Base-by-base conservation (phyloP, 108 stramenopile genomes). In the Craspedostauros australis region DNA sequence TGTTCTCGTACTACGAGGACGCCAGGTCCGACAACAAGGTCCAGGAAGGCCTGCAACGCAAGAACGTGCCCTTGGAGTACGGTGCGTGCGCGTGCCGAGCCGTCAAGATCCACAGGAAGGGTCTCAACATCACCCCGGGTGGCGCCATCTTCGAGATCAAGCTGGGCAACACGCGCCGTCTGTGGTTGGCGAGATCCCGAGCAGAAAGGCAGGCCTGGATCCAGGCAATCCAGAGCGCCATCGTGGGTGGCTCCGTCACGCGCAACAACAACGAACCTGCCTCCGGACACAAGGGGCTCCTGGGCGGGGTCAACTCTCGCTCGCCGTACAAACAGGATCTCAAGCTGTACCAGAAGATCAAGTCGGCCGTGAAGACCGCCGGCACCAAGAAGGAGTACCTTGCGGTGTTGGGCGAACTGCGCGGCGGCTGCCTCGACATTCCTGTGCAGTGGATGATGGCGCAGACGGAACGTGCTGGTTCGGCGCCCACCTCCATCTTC, bases 401-500 rank as follows among this genome's bases (percentile, higher is more conserved):
- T 40, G 32, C 48, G 4, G 79, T 63, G 0, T 34, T 91, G n/a
- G 27, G 37, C 41, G 52, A 62, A 15, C 20, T 75, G 2, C 27
- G 61, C 16, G 38, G 52, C 23, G 44, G 70, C 26, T 39, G 70
- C 24, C 65, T 87, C 3, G 75, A 68, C 31, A 68, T 91, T 9
- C 89, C 89, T 6, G 79, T 91, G 26, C 57, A 80, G 57, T 87
- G 85, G 86, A 77, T 91, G 37, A 78, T 74, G 66, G 55, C 69
- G 52, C 79, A 84, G 66, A 21, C 4, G 24, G 60, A 9, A 7
- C 7, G 9, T 4, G 31, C 4, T 33, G 50, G 44, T 0, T 2
- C 23, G 26, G 34, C 29, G 7, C 46, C 29, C 19, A 79, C 82
- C 6, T 46, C 29, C 19, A 79, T 80, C 6, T 86, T 91, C 57